Base-by-base conservation (phyloP, 805 yeast species). In the Candida coquimbonensis region DNA sequence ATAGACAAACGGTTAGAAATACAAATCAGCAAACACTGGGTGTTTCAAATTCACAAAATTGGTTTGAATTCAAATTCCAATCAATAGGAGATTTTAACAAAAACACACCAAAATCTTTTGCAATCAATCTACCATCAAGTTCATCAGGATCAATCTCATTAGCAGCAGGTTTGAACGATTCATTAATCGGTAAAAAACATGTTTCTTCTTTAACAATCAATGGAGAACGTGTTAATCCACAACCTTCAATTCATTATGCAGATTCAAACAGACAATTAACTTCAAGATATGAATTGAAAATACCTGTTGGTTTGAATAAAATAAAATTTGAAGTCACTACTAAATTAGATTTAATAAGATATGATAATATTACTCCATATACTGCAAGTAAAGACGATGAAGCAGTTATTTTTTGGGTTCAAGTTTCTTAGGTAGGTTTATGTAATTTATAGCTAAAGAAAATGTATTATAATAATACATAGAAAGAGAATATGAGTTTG, bases 61-160 rank as follows among this genome's bases (percentile, higher is more conserved):
- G 67, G 60, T 69, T 69, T 50, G 72, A 69, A 53, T 59, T 64
- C 39, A 53, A 50, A 25, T 53, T 70, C 36, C 63, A 63, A 19
- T 70, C 47, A 9, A 13, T 78, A 14, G 41, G 40, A 13, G 21
- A 21, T 24, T 36, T 38, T 19, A 37, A 19, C 5, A 43, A 34
- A 19, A 29, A 33, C 44, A 64, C 63, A 19, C 60, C 67, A 1
- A 57, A 65, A 16, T 66, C 72, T 11, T 74, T 67, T 53, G 53
- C 79, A 7, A 50, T 78, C 24, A 66, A 68, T 14, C 60, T 81
- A 43, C 80, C 83, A 12, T 60, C 69, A 12, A 64, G 66, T 38
- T 73, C 48, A 5, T 17, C 76, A 36, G 70, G 72, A 32, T 70
- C 79, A 1, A 59, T 78, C 39, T 65, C 73, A 5, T 58, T 78